Percentiles rank a stretch among this genome's conserved stretches.
These are phyloP conservation scores for Lanmaoa pseudosensibilis DNA, from an alignment of 768 basidiomycete species.

Conservation along the genomic window DNA sequence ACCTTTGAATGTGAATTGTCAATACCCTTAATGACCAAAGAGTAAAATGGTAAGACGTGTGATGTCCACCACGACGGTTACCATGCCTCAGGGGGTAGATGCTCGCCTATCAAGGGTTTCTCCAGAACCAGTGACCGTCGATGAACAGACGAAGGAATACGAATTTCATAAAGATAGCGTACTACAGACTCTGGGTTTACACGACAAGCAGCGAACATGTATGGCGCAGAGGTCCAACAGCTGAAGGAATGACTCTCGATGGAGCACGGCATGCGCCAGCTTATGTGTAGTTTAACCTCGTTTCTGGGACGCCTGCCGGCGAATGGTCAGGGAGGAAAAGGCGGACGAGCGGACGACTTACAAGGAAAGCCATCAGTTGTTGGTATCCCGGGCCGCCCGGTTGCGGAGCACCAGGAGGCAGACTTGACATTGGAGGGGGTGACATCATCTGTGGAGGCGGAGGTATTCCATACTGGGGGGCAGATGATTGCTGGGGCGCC, in stretches of 20 bases:
- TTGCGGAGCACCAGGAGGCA: slow-evolving; percentile 42
- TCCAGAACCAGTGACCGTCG: neutral
- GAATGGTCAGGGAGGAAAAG: neutral
- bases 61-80: neutral
- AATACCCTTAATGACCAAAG: neutral
- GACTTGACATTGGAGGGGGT: slow-evolving; percentile 41
- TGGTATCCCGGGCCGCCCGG: slow-evolving; percentile 51
- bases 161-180: slow-evolving; percentile 30
- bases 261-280: neutral
- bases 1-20: neutral
- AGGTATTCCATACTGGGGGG: slow-evolving; percentile 38
- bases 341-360: slow-evolving; percentile 33
- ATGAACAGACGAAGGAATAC: slow-evolving; percentile 11
- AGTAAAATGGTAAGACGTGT: neutral
- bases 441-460: slow-evolving; percentile 45
- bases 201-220: slow-evolving; percentile 1
- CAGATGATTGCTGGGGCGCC: slow-evolving; percentile 31
- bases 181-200: slow-evolving; percentile 19
- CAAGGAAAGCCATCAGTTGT: slow-evolving; percentile 70
- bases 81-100: neutral
- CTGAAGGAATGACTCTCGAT: neutral
- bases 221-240: neutral
- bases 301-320: slow-evolving; percentile 29
- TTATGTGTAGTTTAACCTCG: slow-evolving; percentile 15
- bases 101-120: neutral